Conservation (phyloP, 768 basidiomycete species). For the Agaricus bisporus region DNA sequence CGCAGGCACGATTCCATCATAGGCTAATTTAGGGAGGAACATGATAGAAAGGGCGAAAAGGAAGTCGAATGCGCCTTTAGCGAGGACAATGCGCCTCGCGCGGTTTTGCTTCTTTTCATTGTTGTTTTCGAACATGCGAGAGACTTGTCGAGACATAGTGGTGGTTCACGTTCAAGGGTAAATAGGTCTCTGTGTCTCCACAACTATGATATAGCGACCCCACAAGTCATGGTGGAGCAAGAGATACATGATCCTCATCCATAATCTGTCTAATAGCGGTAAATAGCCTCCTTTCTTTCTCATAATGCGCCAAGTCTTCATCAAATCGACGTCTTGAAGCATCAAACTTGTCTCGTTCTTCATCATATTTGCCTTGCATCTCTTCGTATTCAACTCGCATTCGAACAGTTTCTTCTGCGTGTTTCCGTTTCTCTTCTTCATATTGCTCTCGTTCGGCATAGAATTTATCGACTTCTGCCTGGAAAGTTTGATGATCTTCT, state of each 20-base stretch:
- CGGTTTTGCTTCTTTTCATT: background rate
- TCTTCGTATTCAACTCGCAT: constrained; percentile 7
- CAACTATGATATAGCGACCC: background rate
- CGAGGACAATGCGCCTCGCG: constrained; percentile 15
- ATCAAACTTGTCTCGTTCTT: background rate
- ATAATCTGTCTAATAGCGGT: constrained; percentile 7
- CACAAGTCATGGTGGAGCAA: too few relatives aligned
- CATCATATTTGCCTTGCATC: constrained; percentile 5
- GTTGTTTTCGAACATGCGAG: background rate
- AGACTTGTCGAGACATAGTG: background rate
- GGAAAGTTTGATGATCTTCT: constrained; percentile 1
- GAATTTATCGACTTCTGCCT: constrained; percentile 4
- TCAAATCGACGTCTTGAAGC: constrained; percentile 3
- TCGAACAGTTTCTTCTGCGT: constrained; percentile 8
- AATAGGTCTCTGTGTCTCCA: background rate
- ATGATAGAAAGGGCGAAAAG: constrained; percentile 16
- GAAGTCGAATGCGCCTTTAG: constrained; percentile 18
- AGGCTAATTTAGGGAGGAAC: constrained; percentile 16
- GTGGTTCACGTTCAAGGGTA: background rate
- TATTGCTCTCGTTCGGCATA: constrained; percentile 1
- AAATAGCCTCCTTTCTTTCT: constrained; percentile 7
- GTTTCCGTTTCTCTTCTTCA: constrained; percentile 6
- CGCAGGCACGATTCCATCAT: constrained; percentile 15
- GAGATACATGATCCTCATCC: constrained; percentile 3
- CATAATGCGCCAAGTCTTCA: constrained; percentile 4